These are phyloP conservation scores for Mollisia scopiformis DNA, from an alignment of 2,329 filamentous ascomycete species.

Conservation along the genomic window DNA sequence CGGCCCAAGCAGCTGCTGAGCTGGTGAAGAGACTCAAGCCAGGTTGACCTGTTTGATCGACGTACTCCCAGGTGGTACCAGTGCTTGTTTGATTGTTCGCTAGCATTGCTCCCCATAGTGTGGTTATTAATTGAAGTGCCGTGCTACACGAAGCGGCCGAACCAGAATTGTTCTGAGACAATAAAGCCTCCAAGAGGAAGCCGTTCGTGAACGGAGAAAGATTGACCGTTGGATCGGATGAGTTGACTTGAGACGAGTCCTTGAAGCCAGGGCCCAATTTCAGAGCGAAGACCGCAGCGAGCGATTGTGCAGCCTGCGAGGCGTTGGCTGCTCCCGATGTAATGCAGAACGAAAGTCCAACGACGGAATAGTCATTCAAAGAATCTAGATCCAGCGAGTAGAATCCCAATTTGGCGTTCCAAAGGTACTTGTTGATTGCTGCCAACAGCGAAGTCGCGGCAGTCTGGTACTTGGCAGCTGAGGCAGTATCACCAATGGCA, in stretches of 20 bases:
- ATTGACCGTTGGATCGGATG: constrained; percentile 20
- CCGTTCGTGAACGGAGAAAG: constrained; percentile 51
- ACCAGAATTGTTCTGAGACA: constrained; percentile 35
- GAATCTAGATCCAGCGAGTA: constrained; percentile 36
- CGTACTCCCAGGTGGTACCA: constrained; percentile 50
- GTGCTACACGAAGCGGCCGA: constrained; percentile 26
- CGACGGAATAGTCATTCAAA: constrained; percentile 38
- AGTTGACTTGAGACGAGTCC: constrained; percentile 28
- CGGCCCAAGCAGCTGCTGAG: constrained; percentile 48
- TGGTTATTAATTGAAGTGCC: constrained; percentile 37
- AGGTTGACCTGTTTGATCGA: constrained; percentile 41
- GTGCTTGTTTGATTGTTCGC: constrained; percentile 39
- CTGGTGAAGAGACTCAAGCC: constrained; percentile 47
- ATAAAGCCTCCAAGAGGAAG: constrained; percentile 44
- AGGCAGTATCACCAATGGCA: constrained; percentile 34
- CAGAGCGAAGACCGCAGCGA: constrained; percentile 37
- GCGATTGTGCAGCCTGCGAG: constrained; percentile 33
- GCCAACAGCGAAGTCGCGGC: constrained; percentile 29
- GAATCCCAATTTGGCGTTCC: constrained; percentile 36
- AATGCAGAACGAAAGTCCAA: constrained; percentile 39
- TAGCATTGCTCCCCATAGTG: constrained; percentile 47
- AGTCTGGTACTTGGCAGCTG: constrained; percentile 28
- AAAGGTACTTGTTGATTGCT: constrained; percentile 38
- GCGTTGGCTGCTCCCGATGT: constrained; percentile 38
- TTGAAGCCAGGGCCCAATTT: constrained; percentile 42